Percentiles rank a stretch among this genome's conserved stretches.
Evolutionary conservation across 768 basidiomycete species (phyloP).

Genomic region (Asterophora lycoperdoides): DNA sequence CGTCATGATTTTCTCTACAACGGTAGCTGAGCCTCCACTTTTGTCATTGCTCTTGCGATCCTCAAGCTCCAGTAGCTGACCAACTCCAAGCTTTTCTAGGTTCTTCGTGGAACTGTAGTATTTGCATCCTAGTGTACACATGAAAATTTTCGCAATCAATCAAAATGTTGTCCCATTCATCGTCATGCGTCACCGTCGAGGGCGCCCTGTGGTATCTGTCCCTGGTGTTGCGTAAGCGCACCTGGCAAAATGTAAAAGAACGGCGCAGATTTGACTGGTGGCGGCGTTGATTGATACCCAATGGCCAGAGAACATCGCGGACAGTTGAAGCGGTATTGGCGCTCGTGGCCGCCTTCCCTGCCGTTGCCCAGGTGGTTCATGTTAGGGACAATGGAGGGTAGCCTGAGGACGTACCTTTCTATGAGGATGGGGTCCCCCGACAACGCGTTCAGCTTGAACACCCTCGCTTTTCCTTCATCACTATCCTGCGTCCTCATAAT

Average conservation of each 20-base stretch:
- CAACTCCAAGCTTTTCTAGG: slow-evolving; percentile 4
- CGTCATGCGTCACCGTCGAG: slow-evolving; percentile 49
- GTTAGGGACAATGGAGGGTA: slow-evolving; percentile 1
- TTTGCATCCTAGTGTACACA: not conserved
- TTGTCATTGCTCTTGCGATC: slow-evolving; percentile 4
- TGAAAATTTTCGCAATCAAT: not conserved
- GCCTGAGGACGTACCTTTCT: slow-evolving; percentile 56
- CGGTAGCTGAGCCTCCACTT: slow-evolving; percentile 67
- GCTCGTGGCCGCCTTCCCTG: slow-evolving; percentile 68
- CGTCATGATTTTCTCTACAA: slow-evolving; percentile 69
- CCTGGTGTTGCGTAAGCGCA: slow-evolving; percentile 84
- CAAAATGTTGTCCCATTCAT: slow-evolving; percentile 11
- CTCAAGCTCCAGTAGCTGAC: slow-evolving; percentile 5
- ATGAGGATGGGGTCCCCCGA: slow-evolving; percentile 66
- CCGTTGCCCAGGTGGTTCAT: not conserved
- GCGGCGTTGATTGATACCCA: slow-evolving; percentile 75
- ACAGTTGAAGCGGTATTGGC: slow-evolving; percentile 69
- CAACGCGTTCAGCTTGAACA: slow-evolving; percentile 86
- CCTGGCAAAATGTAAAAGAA: slow-evolving; percentile 80
- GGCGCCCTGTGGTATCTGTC: slow-evolving; percentile 79
- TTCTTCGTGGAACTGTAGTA: not conserved
- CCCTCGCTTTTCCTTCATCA: slow-evolving; percentile 49
- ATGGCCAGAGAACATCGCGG: slow-evolving; percentile 64
- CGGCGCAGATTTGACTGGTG: slow-evolving; percentile 70
- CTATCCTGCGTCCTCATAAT: slow-evolving; percentile 74